Base-by-base conservation (phyloP, 306 rosid species). In the Sechiopsis laciniata region DNA sequence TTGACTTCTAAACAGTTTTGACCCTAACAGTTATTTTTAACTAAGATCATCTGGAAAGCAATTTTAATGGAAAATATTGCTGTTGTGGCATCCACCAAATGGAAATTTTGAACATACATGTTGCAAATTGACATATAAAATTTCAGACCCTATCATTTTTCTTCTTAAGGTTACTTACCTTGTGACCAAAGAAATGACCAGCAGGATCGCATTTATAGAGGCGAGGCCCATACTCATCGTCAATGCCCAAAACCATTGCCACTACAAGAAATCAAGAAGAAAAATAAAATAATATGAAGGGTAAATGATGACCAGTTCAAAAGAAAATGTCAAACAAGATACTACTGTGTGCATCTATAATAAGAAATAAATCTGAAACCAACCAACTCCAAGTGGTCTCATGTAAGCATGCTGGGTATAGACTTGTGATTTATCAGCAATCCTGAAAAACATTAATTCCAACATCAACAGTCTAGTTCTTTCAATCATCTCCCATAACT, bases 351-450 rank as follows among this genome's bases (percentile, higher is more conserved):
- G 65, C 64, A 70, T 52, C 66, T 79, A 26, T 32, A 32, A 32
- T 32, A 32, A 32, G 37, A 32, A 32, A 32, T 3, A 2, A 32
- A 72, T 24, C 9, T 74, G 83, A 63, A 72, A 80, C 88, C 21
- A 60, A 91, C 99, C 99, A 64, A 95, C 97, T 83, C 99, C 99
- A 75, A 95, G 96, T 5, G 99, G 99, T 82, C 99, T 89, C 99
- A 95, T 95, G 71, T 95, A 95, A 62, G 99, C 99, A 89, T 95
- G 99, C 62, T 95, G 99, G 58, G 99, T 95, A 82, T 95, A 95
- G 84, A 95, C 86, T 79, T 95, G 99, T 46, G 99, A 95, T 80
- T 95, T 95, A 84, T 95, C 95, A 37, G 97, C 97, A 77, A 91
- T 91, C 99, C 99, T 95, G 46, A 17, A 72, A 61, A 8, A 76